Percentiles rank a stretch among this genome's conserved stretches.
These are phyloP conservation scores for Hordeum marinum DNA, from an alignment of 176 grass and related monocot genomes.

Conservation along the genomic window DNA sequence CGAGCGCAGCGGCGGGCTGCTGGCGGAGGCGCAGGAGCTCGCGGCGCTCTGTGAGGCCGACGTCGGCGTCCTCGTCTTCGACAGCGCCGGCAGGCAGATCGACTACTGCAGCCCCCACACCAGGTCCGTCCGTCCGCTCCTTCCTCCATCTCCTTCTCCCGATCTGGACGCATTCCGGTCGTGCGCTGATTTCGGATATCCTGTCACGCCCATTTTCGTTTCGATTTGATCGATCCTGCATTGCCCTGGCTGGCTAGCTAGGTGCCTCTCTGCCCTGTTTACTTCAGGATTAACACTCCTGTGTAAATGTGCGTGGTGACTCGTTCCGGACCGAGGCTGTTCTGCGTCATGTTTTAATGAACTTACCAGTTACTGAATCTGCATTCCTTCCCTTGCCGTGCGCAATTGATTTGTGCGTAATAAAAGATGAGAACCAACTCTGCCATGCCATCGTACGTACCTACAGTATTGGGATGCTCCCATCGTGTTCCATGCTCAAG, in stretches of 20 bases:
- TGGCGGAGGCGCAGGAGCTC: slow-evolving; percentile 51
- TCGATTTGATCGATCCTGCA: too few relatives aligned
- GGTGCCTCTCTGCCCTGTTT: too few relatives aligned
- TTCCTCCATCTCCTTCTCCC: not conserved
- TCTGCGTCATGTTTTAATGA: not conserved
- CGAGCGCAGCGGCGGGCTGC: slow-evolving; percentile 39
- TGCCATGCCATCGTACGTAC: too few relatives aligned
- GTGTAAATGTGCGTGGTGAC: too few relatives aligned
- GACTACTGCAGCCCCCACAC: slow-evolving; percentile 27
- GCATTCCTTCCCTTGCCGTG: too few relatives aligned
- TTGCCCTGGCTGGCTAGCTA: not conserved
- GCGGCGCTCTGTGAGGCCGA: slow-evolving; percentile 46
- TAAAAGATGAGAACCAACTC: not conserved
- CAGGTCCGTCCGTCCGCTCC: slow-evolving; percentile 9
- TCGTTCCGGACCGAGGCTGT: too few relatives aligned
- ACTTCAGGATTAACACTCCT: too few relatives aligned
- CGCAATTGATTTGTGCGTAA: too few relatives aligned
- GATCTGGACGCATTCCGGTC: not conserved
- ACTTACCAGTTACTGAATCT: not conserved
- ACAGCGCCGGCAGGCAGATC: slow-evolving; percentile 29
- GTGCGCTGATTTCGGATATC: not conserved
- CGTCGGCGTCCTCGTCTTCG: slow-evolving; percentile 47
- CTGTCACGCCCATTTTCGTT: too few relatives aligned
- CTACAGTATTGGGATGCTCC: too few relatives aligned
- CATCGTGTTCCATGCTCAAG: too few relatives aligned